These are phyloP conservation scores for Stemphylium lycopersici DNA, from an alignment of 2,329 filamentous ascomycete species.

Conservation along the genomic window DNA sequence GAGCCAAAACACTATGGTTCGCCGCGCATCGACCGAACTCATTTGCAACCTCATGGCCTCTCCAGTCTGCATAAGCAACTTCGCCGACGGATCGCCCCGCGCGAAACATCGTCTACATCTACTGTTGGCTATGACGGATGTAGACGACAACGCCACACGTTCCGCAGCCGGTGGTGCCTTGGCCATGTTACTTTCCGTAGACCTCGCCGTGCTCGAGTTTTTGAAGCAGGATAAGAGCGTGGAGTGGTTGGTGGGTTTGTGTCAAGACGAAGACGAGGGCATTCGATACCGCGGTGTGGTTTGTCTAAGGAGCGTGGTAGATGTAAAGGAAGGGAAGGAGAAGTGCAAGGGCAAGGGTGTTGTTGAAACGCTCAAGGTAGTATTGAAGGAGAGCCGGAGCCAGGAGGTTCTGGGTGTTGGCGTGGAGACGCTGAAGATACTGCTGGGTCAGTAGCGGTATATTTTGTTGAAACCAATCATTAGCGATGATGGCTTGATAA, in stretches of 20 bases:
- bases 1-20: conserved; percentile 74
- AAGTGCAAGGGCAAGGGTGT: conserved; percentile 63
- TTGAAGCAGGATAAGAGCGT: conserved; percentile 72
- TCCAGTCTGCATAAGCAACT: conserved; percentile 70
- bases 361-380: conserved; percentile 70
- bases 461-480: not conserved
- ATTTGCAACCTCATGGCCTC: conserved; percentile 86
- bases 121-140: conserved; percentile 84
- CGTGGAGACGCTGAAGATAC: conserved; percentile 73
- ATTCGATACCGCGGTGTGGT: conserved; percentile 76
- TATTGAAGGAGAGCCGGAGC: conserved; percentile 71
- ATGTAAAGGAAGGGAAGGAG: conserved; percentile 54
- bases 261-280: conserved; percentile 71
- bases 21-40: conserved; percentile 84
- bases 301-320: conserved; percentile 74
- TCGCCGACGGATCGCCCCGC: conserved; percentile 69
- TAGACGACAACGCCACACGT: conserved; percentile 79
- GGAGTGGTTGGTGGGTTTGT: conserved; percentile 79
- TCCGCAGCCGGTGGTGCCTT: conserved; percentile 87
- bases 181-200: conserved; percentile 81
- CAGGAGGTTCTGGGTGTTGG: conserved; percentile 73
- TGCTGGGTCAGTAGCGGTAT: conserved; percentile 52
- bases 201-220: conserved; percentile 74
- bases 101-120: conserved; percentile 80
- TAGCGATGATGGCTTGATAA: too few species aligned